Evolutionary conservation across 306 rosid species (phyloP).

Genomic region (apple (Malus domestica)): DNA sequence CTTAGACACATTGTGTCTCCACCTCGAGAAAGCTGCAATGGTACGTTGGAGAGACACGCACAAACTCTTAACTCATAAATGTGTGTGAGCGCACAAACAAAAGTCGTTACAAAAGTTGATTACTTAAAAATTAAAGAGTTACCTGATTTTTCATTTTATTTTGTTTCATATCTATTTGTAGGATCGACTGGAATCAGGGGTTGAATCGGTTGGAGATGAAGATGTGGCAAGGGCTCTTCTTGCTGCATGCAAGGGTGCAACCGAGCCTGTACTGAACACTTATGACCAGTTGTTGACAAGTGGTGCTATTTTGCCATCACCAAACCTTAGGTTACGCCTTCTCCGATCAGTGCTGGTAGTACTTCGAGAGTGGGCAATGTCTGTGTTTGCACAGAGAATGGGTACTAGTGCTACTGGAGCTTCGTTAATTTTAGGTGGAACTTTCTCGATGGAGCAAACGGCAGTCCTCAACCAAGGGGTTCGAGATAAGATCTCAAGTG

Average conservation of each 20-base stretch:
- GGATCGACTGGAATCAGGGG: constrained; percentile 78
- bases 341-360: constrained; percentile 84
- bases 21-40: constrained; percentile 93
- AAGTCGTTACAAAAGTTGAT: not conserved
- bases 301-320: constrained; percentile 83
- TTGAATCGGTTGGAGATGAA: constrained; percentile 85
- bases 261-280: constrained; percentile 84
- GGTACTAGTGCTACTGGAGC: constrained; percentile 57
- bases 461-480: constrained; percentile 69
- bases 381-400: constrained; percentile 65
- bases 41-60: constrained; percentile 25
- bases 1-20: constrained; percentile 76
- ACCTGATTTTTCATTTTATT: not conserved
- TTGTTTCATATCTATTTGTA: constrained; percentile 20
- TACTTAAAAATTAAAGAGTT: not conserved
- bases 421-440: constrained; percentile 65
- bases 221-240: constrained; percentile 90
- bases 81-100: not conserved
- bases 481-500: constrained; percentile 87
- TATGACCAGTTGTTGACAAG: constrained; percentile 79
- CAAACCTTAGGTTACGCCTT: constrained; percentile 77
- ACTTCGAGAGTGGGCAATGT: constrained; percentile 92
- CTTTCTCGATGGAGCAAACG: constrained; percentile 59
- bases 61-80: not conserved
- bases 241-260: constrained; percentile 90